Percentiles rank a stretch among this genome's conserved stretches.
These are phyloP conservation scores for Fragosphaeria purpurea DNA, from an alignment of 2,329 filamentous ascomycete genomes.

Conservation along the genomic window DNA sequence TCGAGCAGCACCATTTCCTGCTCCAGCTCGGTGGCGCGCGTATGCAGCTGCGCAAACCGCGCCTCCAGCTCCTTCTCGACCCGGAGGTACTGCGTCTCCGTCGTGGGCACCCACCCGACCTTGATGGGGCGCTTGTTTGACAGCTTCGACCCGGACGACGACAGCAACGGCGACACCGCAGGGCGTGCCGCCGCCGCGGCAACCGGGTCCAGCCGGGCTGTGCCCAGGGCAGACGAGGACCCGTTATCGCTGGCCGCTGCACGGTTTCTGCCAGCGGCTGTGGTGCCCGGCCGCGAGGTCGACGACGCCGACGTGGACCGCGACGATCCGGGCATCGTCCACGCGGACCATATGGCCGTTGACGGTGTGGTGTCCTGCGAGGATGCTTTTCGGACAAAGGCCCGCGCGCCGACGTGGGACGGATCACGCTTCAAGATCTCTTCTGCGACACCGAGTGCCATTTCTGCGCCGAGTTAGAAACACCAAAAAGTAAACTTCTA, in stretches of 20 bases:
- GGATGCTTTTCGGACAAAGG: constrained; percentile 1
- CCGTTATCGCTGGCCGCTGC: neutral
- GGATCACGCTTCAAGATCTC: constrained; percentile 10
- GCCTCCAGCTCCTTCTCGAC: constrained; percentile 2
- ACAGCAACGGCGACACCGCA: neutral
- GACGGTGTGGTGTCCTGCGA: constrained; percentile 1
- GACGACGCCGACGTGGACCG: constrained; percentile 15
- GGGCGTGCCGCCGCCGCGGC: constrained; percentile 2
- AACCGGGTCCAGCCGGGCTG: constrained; percentile 1
- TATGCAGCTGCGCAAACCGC: constrained; percentile 1
- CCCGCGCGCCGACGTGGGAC: neutral
- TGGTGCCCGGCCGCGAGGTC: neutral
- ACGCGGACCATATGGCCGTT: constrained; percentile 15
- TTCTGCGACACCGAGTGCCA: constrained; percentile 7
- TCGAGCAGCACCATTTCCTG: constrained; percentile 9
- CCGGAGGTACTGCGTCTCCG: neutral
- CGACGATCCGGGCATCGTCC: constrained; percentile 26
- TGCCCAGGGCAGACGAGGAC: neutral
- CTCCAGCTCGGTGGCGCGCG: constrained; percentile 4
- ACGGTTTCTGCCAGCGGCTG: too few relatives aligned
- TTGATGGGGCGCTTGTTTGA: neutral
- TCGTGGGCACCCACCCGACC: neutral
- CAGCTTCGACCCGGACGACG: neutral
- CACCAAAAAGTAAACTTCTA: neutral
- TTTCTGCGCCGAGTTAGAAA: constrained; percentile 1